Conservation (phyloP, 2,329 filamentous ascomycete genomes). For the Pseudogymnoascus sp. region DNA sequence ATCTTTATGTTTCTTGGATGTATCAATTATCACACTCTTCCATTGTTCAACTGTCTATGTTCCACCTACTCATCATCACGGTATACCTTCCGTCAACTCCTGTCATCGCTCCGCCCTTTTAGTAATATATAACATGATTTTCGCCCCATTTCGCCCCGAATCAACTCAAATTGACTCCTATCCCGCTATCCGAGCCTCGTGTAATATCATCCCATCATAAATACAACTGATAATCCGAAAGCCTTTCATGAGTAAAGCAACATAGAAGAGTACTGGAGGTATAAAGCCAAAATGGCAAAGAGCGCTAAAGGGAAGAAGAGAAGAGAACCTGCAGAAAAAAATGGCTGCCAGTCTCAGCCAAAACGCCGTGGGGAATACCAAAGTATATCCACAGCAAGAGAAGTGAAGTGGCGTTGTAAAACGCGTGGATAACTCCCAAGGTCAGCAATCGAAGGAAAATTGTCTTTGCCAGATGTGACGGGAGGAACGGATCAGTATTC, state of each 20-base stretch:
- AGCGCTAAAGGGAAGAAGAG: background rate
- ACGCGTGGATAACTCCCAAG: background rate
- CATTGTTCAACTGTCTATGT: slow-evolving; percentile 8
- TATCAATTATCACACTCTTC: slow-evolving; percentile 1
- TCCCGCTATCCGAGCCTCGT: slow-evolving; percentile 7
- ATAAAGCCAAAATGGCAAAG: slow-evolving; percentile 2
- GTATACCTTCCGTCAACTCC: background rate
- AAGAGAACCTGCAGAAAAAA: background rate
- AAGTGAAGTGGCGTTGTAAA: background rate
- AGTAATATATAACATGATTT: background rate
- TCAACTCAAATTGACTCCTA: background rate
- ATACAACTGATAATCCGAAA: slow-evolving; percentile 5
- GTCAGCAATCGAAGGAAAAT: background rate
- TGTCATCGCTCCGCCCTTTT: background rate
- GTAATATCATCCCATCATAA: slow-evolving; percentile 4
- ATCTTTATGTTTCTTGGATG: background rate
- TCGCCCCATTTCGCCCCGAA: background rate
- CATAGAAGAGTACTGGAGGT: slow-evolving; percentile 6
- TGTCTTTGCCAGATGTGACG: background rate
- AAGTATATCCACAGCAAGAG: background rate
- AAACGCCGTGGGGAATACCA: background rate
- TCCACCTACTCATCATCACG: background rate
- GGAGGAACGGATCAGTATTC: background rate
- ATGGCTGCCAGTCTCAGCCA: background rate
- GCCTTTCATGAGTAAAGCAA: slow-evolving; percentile 5